Base-by-base conservation (phyloP, 108 stramenopile genomes). In the Conticribra guillardii region DNA sequence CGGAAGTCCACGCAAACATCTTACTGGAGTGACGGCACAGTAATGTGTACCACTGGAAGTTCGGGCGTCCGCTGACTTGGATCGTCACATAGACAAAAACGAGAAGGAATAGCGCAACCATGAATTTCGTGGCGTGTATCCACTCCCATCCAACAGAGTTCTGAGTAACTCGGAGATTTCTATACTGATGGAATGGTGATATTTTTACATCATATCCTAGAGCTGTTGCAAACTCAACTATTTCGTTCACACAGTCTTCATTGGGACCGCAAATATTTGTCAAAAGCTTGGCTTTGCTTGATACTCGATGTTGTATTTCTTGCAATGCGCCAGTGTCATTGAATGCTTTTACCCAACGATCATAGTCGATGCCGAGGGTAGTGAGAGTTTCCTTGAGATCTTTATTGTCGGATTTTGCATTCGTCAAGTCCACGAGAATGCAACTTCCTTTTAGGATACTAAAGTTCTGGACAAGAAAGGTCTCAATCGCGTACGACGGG, bases 311-410 rank as follows among this genome's bases (percentile, higher is more conserved):
- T 30, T 47, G 28, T 19, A 74, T 27, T 30, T 50, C 48, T 33
- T 74, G 45, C 23, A 67, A 24, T 19, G 66, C 73, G 3, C 73
- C 73, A 19, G 28, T 67, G 26, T 74, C 73, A 33, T 67, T 74
- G 55, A 74, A 74, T 22, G 57, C 73, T 68, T 69, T 67, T 21
- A 59, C 56, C 73, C 73, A 74, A 19, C 26, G 58, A 19, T 55
- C 50, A 4, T 29, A 55, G 16, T 24, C 16, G 17, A 55, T 72
- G 16, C 52, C 54, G 4, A 64, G 41, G n/a, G 37, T 26, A 11
- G 23, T 50, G n/a, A 65, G 37, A 3, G 31, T 41, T 31, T 11
- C 47, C 47, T 54, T 33, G 16, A 65, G 53, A 55, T 72, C 64
- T 55, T 44, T 44, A 1, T n/a, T 37, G 32, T 17, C 18, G 2